phyloP scores from a whole-genome alignment of 2,329 filamentous ascomycete genomes.

The Pseudonectria buxi region DNA sequence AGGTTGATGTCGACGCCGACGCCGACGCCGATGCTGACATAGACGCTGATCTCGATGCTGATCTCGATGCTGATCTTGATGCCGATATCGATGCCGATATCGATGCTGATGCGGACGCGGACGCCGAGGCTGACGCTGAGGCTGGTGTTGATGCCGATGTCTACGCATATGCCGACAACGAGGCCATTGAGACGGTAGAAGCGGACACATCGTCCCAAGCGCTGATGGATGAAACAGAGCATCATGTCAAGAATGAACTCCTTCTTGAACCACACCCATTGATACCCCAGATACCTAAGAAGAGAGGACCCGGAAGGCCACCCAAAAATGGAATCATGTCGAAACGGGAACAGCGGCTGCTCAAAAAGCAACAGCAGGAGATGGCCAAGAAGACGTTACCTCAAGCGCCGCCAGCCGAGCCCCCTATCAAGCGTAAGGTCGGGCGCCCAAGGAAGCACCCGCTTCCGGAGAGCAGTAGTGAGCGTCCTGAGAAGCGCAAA shows the following conservation, averaged over 20 bases:
- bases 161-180: slow-evolving; percentile 21
- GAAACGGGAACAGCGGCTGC: slow-evolving; percentile 61
- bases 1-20: slow-evolving; percentile 8
- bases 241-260: slow-evolving; percentile 23
- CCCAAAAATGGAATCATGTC: slow-evolving; percentile 82
- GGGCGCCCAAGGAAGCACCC: slow-evolving; percentile 60
- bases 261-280: slow-evolving; percentile 28
- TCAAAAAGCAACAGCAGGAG: slow-evolving; percentile 49
- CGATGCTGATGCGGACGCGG: slow-evolving; percentile 14
- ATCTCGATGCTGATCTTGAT: slow-evolving; percentile 1
- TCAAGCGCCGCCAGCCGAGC: slow-evolving; percentile 40
- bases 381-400: slow-evolving; percentile 45
- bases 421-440: slow-evolving; percentile 56
- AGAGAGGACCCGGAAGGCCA: slow-evolving; percentile 71
- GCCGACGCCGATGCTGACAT: slow-evolving; percentile 21
- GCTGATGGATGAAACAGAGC: slow-evolving; percentile 15
- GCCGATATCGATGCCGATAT: slow-evolving; percentile 17
- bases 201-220: slow-evolving; percentile 20
- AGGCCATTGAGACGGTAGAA: slow-evolving; percentile 20
- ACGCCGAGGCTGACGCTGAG: slow-evolving; percentile 16
- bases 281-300: slow-evolving; percentile 48
- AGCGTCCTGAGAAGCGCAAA: slow-evolving; percentile 56
- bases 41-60: slow-evolving; percentile 3
- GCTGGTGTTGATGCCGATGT: slow-evolving; percentile 21
- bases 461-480: slow-evolving; percentile 46